A percentile compares a stretch with the other conserved stretches of the same genome.
Evolutionary conservation across 1,139 yeast species (phyloP).

Genomic region (Kodamaea sp.): DNA sequence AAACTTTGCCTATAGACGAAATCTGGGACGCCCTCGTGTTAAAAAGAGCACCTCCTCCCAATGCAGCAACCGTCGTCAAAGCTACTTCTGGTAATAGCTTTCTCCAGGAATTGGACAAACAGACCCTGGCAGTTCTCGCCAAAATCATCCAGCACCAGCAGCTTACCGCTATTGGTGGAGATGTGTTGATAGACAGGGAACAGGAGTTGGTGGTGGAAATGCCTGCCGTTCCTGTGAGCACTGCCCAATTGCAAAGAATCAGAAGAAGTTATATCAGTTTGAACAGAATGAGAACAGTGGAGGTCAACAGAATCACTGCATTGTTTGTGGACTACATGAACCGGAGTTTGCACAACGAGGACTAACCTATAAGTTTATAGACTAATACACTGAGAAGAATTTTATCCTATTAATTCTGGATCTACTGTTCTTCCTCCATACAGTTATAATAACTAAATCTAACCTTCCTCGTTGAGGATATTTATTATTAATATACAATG

Average conservation of each 20-base stretch:
- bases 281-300: slow-evolving; percentile 76
- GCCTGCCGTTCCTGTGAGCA: slow-evolving; percentile 64
- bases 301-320: slow-evolving; percentile 63
- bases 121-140: slow-evolving; percentile 64
- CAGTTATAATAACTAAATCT: no score
- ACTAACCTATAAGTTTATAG: not conserved
- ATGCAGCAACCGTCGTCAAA: slow-evolving; percentile 72
- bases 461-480: no score
- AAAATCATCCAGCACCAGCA: slow-evolving; percentile 64
- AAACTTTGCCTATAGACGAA: slow-evolving; percentile 58
- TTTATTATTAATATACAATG: no score
- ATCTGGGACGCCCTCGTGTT: slow-evolving; percentile 73
- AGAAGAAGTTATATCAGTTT: slow-evolving; percentile 79
- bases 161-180: slow-evolving; percentile 55
- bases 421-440: no score
- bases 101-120: slow-evolving; percentile 74
- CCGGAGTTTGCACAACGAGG: slow-evolving; percentile 44
- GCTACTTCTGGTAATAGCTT: slow-evolving; percentile 75
- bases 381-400: not conserved
- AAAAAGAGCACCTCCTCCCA: slow-evolving; percentile 67
- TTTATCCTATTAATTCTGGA: no score
- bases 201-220: slow-evolving; percentile 50
- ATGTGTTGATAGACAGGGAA: slow-evolving; percentile 40
- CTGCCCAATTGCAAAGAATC: slow-evolving; percentile 80
- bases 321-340: slow-evolving; percentile 75